Evolutionary conservation across 192 early-diverging fungal species (phyloP).

Genomic region (Podila horticola): DNA sequence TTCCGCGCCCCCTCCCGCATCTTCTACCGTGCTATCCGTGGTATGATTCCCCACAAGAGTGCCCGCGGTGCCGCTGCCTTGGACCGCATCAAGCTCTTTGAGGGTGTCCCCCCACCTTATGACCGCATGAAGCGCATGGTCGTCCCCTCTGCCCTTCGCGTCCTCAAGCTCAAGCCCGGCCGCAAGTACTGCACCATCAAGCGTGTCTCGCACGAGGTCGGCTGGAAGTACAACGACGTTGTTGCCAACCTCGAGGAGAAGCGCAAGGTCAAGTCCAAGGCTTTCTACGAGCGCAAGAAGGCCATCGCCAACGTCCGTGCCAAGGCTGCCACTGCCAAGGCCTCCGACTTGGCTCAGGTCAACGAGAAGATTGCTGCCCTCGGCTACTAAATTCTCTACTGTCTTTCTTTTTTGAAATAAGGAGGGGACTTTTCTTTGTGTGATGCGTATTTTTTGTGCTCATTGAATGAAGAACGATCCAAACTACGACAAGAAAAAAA

Average conservation of each 20-base stretch:
- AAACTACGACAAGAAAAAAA: too few species aligned
- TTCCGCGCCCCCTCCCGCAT: conserved; percentile 98
- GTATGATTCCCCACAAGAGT: conserved; percentile 99
- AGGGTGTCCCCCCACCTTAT: conserved; percentile 98
- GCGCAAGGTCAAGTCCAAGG: conserved; percentile 94
- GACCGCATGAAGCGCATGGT: conserved; percentile 98
- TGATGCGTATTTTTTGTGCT: neutral
- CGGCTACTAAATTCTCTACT: conserved; percentile 62
- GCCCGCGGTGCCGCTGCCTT: conserved; percentile 97
- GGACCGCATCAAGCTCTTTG: conserved; percentile 98
- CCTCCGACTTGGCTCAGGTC: conserved; percentile 64
- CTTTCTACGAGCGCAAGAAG: conserved; percentile 94
- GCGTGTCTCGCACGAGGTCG: conserved; percentile 94
- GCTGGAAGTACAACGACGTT: conserved; percentile 99
- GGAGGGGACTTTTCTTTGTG: conserved; percentile 1
- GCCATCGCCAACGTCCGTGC: conserved; percentile 75
- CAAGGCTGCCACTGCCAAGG: conserved; percentile 61
- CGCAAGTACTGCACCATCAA: conserved; percentile 98
- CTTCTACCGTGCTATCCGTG: conserved; percentile 97
- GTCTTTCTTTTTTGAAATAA: conserved; percentile 21
- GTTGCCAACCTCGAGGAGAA: conserved; percentile 98
- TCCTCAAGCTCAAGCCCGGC: conserved; percentile 95
- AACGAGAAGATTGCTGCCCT: conserved; percentile 68
- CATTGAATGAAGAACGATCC: too few species aligned
- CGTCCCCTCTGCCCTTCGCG: conserved; percentile 95